Base-by-base conservation (phyloP, 2,329 filamentous ascomycete species). In the Penicillium sp. region DNA sequence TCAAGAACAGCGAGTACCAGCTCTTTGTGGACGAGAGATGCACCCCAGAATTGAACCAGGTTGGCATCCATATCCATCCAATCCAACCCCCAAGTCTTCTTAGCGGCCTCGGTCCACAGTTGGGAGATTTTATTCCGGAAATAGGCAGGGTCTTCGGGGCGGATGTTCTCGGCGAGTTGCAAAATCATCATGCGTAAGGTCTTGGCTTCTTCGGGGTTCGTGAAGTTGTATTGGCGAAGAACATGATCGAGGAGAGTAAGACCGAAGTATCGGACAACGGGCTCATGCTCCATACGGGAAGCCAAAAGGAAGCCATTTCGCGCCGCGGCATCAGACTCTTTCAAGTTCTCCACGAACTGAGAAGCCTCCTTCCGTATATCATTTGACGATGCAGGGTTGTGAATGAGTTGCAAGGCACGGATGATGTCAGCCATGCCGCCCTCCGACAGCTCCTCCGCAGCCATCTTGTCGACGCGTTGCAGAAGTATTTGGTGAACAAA, bases 1-100 rank as follows among this genome's bases (percentile, higher is more conserved):
- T 97, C 94, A 50, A 99, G 82, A 44, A 97, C 85, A 59, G 89
- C 89, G 35, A 99, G 82, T 33, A 97, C 93, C 55, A 97, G 84
- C 71, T 94, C 89, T 75, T 96, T 94, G 73, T 92, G 88, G 47
- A 83, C 80, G 35, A 83, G 72, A 53, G 79, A 79, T 15, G 75
- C 79, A 27, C 80, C 78, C 94, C 94, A 99, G 21, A 97, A 81
- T 68, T 86, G 84, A 44, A 93, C 85, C 55, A 99, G 82, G 70
- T 90, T 82, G 62, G 86, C 79, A 73, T 99, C 96, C 93, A 99
- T 96, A 70, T 96, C 87, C 80, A 89, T 87, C 94, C 96, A 99
- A 61, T 94, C 89, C 33, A 86, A 82, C n/a, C 84, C 91, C 94
- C 94, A 99, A 71, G 86, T 90, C 68, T 93, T 85, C 79, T 97